A percentile compares a stretch with the other conserved stretches of the same genome.
These are phyloP conservation scores for Aspergillus oerlinghausenensis DNA, from an alignment of 2,329 filamentous ascomycete genomes.

Conservation along the genomic window DNA sequence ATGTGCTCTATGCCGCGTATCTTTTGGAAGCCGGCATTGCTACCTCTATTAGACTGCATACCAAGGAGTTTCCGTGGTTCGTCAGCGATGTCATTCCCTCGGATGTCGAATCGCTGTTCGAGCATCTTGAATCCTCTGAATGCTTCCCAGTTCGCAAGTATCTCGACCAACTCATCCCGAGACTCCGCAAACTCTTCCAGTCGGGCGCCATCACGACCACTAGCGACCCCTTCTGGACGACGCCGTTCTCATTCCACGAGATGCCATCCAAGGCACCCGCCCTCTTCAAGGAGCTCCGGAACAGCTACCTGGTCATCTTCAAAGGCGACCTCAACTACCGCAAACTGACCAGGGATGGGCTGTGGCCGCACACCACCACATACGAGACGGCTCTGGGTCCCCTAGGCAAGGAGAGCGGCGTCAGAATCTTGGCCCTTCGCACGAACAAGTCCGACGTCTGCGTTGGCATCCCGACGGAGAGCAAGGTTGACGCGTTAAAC, in stretches of 20 bases:
- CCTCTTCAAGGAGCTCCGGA: conserved; percentile 15
- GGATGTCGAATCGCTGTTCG: conserved; percentile 14
- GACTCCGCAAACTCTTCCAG: conserved; percentile 8
- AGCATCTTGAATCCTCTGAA: conserved; percentile 9
- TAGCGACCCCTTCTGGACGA: conserved; percentile 18
- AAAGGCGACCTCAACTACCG: conserved; percentile 24
- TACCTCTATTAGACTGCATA: conserved; percentile 14
- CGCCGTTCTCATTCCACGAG: conserved; percentile 10
- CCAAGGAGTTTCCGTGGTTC: conserved; percentile 20
- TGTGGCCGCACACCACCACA: conserved; percentile 16
- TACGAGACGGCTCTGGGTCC: conserved; percentile 18
- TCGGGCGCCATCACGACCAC: conserved; percentile 7
- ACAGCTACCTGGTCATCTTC: conserved; percentile 17
- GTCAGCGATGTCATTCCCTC: conserved; percentile 15
- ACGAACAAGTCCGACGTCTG: conserved; percentile 1
- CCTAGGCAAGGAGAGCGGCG: conserved; percentile 3
- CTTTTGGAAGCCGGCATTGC: conserved; percentile 12
- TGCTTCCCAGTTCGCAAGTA: conserved; percentile 4
- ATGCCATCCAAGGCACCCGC: conserved; percentile 8
- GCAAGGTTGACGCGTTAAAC: conserved; percentile 9
- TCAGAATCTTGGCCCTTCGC: too few species aligned
- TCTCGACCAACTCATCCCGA: conserved; percentile 6
- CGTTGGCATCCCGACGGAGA: conserved; percentile 12
- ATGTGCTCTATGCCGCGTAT: conserved; percentile 16
- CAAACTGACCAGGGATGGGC: conserved; percentile 19